Evolutionary conservation across 2,329 filamentous ascomycete genomes (phyloP), one percentile per base, ranked within the genome.

Genomic region (Nemania diffusa): DNA sequence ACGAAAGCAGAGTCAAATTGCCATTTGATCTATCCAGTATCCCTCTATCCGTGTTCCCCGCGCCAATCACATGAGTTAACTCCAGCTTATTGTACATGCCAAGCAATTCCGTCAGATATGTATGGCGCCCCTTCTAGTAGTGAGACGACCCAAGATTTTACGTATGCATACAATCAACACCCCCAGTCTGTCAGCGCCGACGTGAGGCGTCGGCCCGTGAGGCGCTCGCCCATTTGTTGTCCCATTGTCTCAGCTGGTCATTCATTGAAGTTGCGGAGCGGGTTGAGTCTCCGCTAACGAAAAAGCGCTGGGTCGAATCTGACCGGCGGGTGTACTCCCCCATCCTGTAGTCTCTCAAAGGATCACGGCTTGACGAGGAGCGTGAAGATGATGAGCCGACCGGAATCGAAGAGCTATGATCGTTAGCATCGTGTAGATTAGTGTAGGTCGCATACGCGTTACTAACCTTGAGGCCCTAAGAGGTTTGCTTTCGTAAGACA

Each of bases 281-380:
- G 59, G 34, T 70, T 17, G 65, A 8, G n/a, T 70, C 13, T 5
- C 73, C 74, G 9, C 69, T 74, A n/a, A 61, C 65, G 46, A 68
- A 69, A 34, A 75, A 75, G 46, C 57, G 61, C 24, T 70, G 69
- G 17, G 20, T 27, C 5, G 60, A 5, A 17, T 73, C 68, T 15
- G 11, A 40, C 9, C 55, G 27, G 22, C 29, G 29, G 5, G 22
- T 26, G 26, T 70, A 73, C 1, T 27, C 20, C 3, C 56, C 59
- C 17, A 65, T 5, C 24, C 57, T 70, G 24, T 64, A 37, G 24
- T 52, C 40, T n/a, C 66, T 64, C 1, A 27, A 37, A 5, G 59
- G 24, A 11, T 67, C 50, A 4, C 13, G 9, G 2, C 13, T 51
- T 20, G 65, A 20, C 5, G 44, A 17, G 11, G 50, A 63, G 8